phyloP scores from a whole-genome alignment of 306 rosid species.

The Sechiopsis laciniata region DNA sequence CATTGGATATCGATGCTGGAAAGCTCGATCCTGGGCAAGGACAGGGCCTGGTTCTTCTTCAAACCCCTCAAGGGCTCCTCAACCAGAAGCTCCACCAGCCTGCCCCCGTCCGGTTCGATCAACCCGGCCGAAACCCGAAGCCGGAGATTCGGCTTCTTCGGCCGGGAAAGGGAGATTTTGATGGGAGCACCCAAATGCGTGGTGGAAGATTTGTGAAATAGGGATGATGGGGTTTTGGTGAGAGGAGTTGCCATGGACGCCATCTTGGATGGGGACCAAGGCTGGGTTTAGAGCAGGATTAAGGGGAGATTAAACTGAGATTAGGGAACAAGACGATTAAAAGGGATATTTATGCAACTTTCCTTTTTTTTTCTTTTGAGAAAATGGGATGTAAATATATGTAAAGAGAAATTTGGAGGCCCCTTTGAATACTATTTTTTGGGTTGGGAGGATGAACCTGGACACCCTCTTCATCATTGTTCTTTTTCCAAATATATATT shows the following conservation, averaged over 20 bases:
- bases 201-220: conserved; percentile 24
- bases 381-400: too few relatives aligned
- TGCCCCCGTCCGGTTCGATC: conserved; percentile 94
- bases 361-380: too few relatives aligned
- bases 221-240: conserved; percentile 36
- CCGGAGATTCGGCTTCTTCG: conserved; percentile 22
- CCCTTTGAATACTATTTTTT: neutral
- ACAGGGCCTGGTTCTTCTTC: conserved; percentile 58
- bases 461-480: too few relatives aligned
- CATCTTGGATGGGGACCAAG: too few relatives aligned
- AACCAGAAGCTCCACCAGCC: conserved; percentile 70
- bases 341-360: neutral
- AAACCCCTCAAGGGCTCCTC: conserved; percentile 37
- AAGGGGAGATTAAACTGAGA: neutral
- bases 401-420: too few relatives aligned
- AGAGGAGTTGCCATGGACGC: conserved; percentile 43
- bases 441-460: too few relatives aligned
- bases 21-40: conserved; percentile 59
- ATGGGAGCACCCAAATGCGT: conserved; percentile 43
- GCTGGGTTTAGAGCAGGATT: neutral
- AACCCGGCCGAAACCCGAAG: conserved; percentile 54
- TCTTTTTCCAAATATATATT: too few relatives aligned
- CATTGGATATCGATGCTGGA: conserved; percentile 67
- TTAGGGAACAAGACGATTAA: neutral
- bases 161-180: conserved; percentile 26